Evolutionary conservation across 169 alveolate species (phyloP), one percentile per base, ranked within the genome.

Genomic region (Plasmodium malariae): DNA sequence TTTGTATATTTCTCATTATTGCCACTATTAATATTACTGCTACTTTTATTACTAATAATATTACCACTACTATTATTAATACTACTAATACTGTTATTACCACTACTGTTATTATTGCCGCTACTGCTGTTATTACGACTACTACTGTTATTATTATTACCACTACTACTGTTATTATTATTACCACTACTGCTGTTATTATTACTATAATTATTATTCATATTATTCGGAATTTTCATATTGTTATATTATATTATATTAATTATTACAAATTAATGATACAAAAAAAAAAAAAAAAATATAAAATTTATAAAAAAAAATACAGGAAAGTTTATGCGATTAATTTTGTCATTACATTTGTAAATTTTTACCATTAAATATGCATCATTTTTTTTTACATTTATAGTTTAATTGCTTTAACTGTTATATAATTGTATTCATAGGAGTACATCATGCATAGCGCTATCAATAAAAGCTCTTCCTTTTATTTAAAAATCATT

Each of bases 1-100:
- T 68, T 67, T 26, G 26, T 80, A 43, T 65, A 67, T 3, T 51
- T 63, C 51, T 80, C 90, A 32, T 74, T 74, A 48, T 54, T 73
- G 37, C 55, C 55, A 40, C 49, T 65, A 74, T 57, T 57, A 43
- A 28, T 54, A 55, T 60, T 73, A 48, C 36, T 73, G 34, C 36
- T 73, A 62, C 5, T 34, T 17, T 55, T 74, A 62, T 32, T 57
- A 65, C 1, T 21, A 17, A 40, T 71, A 59, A n/a, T n/a, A n/a
- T n/a, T n/a, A n/a, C n/a, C n/a, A n/a, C n/a, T n/a, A n/a, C n/a
- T n/a, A n/a, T n/a, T n/a, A n/a, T n/a, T n/a, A n/a, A n/a, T n/a
- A n/a, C n/a, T n/a, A 0, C n/a, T n/a, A n/a, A n/a, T n/a, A n/a
- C n/a, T n/a, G n/a, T n/a, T n/a, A n/a, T n/a, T n/a, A n/a, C n/a